Percentiles rank a stretch among this genome's conserved stretches.
Conservation (phyloP, 192 early-diverging fungal genomes). For the Coemansia sp. region DNA sequence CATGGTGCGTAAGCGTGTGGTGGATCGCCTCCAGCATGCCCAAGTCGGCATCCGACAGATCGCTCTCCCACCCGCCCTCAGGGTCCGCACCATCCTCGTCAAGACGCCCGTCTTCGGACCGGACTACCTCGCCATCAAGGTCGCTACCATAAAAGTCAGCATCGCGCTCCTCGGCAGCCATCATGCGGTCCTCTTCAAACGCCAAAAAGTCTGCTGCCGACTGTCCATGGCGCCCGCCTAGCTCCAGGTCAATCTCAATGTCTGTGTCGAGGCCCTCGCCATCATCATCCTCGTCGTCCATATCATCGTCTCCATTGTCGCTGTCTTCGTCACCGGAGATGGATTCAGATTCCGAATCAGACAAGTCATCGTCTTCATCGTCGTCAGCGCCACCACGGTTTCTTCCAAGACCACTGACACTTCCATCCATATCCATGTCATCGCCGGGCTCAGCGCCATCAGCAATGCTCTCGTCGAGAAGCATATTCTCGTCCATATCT, state of each 20-base stretch:
- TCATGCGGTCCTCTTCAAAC: constrained; percentile 57
- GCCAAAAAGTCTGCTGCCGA: constrained; percentile 1
- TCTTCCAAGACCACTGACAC: constrained; percentile 53
- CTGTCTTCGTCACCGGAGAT: constrained; percentile 39
- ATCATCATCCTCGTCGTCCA: constrained; percentile 47
- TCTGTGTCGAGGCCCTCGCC: constrained; percentile 4
- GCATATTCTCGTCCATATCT: constrained; percentile 61
- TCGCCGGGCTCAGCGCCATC: constrained; percentile 77
- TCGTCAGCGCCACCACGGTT: constrained; percentile 42
- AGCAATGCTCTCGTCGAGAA: constrained; percentile 57
- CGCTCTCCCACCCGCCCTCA: constrained; percentile 39
- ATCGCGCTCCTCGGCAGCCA: constrained; percentile 60
- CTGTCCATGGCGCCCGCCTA: not conserved
- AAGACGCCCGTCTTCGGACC: constrained; percentile 3
- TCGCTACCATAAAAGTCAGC: constrained; percentile 64
- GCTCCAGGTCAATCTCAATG: not conserved
- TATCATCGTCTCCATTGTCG: constrained; percentile 54
- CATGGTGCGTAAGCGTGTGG: constrained; percentile 18
- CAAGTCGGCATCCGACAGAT: constrained; percentile 33
- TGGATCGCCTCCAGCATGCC: constrained; percentile 20
- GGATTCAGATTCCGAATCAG: constrained; percentile 61
- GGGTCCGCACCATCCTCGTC: constrained; percentile 42
- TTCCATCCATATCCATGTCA: constrained; percentile 46
- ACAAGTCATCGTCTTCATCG: constrained; percentile 59
- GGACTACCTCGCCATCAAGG: constrained; percentile 57